Percentiles rank a stretch among this genome's conserved stretches.
Evolutionary conservation across 306 rosid species (phyloP).

Genomic region (Lathyrus sativus): DNA sequence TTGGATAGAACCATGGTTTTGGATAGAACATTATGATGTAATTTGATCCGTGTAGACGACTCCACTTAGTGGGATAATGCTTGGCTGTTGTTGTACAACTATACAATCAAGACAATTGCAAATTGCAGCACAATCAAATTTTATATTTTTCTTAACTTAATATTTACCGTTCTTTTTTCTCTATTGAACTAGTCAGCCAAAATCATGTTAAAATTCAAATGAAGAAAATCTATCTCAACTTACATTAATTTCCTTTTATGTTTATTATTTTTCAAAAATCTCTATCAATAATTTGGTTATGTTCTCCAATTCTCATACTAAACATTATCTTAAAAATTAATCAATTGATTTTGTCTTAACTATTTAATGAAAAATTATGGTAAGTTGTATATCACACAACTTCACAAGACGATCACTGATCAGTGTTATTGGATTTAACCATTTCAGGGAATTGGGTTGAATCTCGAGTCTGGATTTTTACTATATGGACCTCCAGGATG

Average conservation of each 20-base stretch:
- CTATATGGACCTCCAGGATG: conserved; percentile 30
- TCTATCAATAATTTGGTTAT: conserved; percentile 27
- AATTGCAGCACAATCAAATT: background rate
- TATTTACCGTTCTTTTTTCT: background rate
- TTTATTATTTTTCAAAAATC: background rate
- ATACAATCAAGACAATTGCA: background rate
- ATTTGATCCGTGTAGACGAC: no score
- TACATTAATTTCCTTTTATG: background rate
- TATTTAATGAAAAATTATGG: background rate
- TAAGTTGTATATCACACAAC: conserved; percentile 16
- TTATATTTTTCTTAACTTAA: background rate
- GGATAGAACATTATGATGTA: no score
- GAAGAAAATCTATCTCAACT: background rate
- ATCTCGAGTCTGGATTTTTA: conserved; percentile 18
- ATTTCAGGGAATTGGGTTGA: conserved; percentile 23
- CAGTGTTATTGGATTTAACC: conserved; percentile 14
- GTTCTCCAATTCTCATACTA: conserved; percentile 26
- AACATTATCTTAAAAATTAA: conserved; percentile 9
- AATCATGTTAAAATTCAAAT: background rate
- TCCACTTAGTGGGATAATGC: no score
- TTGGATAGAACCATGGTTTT: no score
- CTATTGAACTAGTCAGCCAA: background rate
- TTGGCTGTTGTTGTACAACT: background rate
- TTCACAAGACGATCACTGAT: conserved; percentile 9
- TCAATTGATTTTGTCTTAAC: conserved; percentile 15